Base-by-base conservation (phyloP, 768 basidiomycete genomes). In the Mycena olivaceomarginata region DNA sequence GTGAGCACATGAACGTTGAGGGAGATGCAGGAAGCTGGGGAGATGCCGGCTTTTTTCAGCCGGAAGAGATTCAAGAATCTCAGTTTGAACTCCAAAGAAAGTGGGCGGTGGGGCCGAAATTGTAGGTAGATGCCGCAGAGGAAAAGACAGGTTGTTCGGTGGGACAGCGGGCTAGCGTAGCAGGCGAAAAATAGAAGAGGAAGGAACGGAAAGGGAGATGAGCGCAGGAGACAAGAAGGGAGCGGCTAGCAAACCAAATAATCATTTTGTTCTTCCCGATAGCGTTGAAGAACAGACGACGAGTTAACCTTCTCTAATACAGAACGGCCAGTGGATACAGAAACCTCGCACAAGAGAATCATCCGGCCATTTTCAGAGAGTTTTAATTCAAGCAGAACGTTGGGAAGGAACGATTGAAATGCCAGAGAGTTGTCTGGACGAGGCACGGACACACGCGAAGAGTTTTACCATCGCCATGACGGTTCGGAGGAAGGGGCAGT, bases 321-420 rank as follows among this genome's bases (percentile, higher is more conserved):
- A 64, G 63, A 43, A 13, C 63, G 63, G 41, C 63, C 63, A 64
- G 63, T n/a, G 41, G 63, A 64, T 45, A 31, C 63, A 64, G 63
- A 64, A 64, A 45, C 41, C 60, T 5, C 4, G 60, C 60, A 37
- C 37, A 62, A 40, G 39, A 62, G 59, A 60, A 60, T 60, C 13
- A 64, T 64, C 20, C 41, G 41, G 63, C 63, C 41, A 64, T 64
- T 45, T 45, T 45, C 43, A 45, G 43, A 10, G 43, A 45, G 43
- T 45, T 45, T 45, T 45, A 45, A 45, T 45, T 45, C 43, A 45
- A 45, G 43, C 43, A 45, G 43, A 45, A 45, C 43, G 43, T 45
- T 45, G 43, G 43, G 43, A 45, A 45, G 43, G 43, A 45, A 45
- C 13, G 43, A 45, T 45, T 45, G 9, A 45, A 45, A 45, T 45